These are phyloP conservation scores for Paraleonurus japonicus DNA, from an alignment of 257 asterid species.

Conservation along the genomic window DNA sequence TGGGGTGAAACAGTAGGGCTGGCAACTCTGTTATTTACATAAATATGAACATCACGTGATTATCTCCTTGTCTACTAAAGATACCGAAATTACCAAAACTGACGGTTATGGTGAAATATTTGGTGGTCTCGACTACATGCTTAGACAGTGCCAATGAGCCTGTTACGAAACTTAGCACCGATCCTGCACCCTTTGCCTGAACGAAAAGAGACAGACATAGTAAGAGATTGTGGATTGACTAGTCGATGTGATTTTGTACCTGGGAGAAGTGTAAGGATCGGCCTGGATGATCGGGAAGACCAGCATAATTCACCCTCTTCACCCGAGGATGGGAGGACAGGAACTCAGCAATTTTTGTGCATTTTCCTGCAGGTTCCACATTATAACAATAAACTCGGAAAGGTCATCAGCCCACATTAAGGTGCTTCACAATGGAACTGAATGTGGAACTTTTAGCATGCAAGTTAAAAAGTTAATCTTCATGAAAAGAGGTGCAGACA, in stretches of 20 bases:
- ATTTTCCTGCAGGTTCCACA: conserved; percentile 56
- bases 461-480: background rate
- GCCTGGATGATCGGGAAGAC: conserved; percentile 75
- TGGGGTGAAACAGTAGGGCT: background rate
- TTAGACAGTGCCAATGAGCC: conserved; percentile 80
- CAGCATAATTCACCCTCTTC: conserved; percentile 70
- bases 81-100: conserved; percentile 90
- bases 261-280: conserved; percentile 72
- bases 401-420: background rate
- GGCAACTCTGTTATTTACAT: too few species aligned
- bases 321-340: conserved; percentile 72
- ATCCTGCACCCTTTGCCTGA: conserved; percentile 95
- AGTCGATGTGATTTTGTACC: conserved; percentile 34
- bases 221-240: background rate
- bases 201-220: background rate
- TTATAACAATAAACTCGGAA: background rate
- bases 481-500: background rate
- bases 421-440: background rate
- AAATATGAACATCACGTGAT: too few species aligned
- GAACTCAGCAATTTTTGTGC: conserved; percentile 87
- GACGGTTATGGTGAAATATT: conserved; percentile 77
- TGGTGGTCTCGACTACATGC: conserved; percentile 77
- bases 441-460: background rate
- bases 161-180: conserved; percentile 80
- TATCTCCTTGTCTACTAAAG: too few species aligned